phyloP scores from a whole-genome alignment of 768 basidiomycete genomes.

The Tulasnella sp. region DNA sequence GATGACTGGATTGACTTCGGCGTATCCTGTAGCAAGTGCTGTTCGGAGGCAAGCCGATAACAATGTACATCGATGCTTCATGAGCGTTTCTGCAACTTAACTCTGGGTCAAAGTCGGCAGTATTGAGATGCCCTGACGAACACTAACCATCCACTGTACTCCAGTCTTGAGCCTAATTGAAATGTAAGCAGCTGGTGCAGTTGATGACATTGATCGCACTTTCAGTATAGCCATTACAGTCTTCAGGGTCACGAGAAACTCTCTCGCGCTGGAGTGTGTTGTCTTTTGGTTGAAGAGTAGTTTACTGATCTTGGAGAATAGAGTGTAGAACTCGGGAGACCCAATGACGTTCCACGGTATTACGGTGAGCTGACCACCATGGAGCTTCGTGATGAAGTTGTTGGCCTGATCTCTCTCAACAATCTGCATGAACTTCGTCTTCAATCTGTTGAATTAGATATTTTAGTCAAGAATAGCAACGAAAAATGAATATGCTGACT shows the following conservation, averaged over 20 bases:
- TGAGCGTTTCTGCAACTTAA: neutral
- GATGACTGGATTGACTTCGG: constrained; percentile 36
- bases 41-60: constrained; percentile 26
- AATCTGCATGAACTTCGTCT: constrained; percentile 7
- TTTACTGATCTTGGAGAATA: neutral
- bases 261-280: constrained; percentile 8
- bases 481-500: constrained; percentile 31
- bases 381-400: constrained; percentile 15
- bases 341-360: constrained; percentile 14
- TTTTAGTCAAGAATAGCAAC: neutral
- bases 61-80: constrained; percentile 23
- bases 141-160: constrained; percentile 11
- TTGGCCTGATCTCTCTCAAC: constrained; percentile 9
- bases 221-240: constrained; percentile 16
- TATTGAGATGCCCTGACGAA: no score
- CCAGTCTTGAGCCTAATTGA: constrained; percentile 14
- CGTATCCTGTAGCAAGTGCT: constrained; percentile 40
- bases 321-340: constrained; percentile 1
- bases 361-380: neutral
- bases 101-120: neutral
- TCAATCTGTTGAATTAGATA: constrained; percentile 1
- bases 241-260: constrained; percentile 14
- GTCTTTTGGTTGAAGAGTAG: neutral
- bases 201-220: neutral
- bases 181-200: neutral